Base-by-base conservation (phyloP, 2,329 filamentous ascomycete genomes). In the Claviceps pusilla region DNA sequence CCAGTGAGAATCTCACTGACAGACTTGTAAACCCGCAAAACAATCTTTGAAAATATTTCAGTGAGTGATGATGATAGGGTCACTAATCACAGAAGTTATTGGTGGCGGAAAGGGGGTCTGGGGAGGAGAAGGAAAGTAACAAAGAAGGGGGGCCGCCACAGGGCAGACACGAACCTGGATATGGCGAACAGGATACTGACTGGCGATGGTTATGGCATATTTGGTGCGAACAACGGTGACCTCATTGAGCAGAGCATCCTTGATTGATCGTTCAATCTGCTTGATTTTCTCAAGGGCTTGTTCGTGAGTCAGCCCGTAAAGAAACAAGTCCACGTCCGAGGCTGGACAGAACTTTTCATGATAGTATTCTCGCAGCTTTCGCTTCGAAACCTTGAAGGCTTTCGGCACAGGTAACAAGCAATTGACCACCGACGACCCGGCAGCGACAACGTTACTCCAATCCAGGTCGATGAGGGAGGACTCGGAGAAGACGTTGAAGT, bases 161-260 rank as follows among this genome's bases (percentile, higher is more conserved):
- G 10, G 35, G 10, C 50, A 14, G 14, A 45, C 7, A 46, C 62
- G 54, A 64, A 76, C 75, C 69, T 81, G 87, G 3, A 94, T 77
- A 64, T 94, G 88, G 2, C 89, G 82, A 41, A 82, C 88, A 0
- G 88, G 89, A 63, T 93, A 90, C 65, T 91, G 83, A 48, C 84
- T 88, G 39, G 80, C 86, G 63, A 95, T 93, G 0, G 89, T 94
- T 55, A 95, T 83, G 10, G 88, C 86, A 63, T 94, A 86, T 71
- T 91, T 94, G 19, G 89, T 94, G 41, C 89, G 79, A 48, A 95
- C 80, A 0, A 87, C 87, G 0, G 87, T 91, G 0, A 86, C 87
- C 68, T 95, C 88, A n/a, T 83, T 79, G 28, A 94, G 73, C 53
- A 94, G 83, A 3, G 85, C 82, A 68, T 93, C 85, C 48, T 80